Conservation (phyloP, 2,329 filamentous ascomycete genomes). For the Claviceps cyperi region DNA sequence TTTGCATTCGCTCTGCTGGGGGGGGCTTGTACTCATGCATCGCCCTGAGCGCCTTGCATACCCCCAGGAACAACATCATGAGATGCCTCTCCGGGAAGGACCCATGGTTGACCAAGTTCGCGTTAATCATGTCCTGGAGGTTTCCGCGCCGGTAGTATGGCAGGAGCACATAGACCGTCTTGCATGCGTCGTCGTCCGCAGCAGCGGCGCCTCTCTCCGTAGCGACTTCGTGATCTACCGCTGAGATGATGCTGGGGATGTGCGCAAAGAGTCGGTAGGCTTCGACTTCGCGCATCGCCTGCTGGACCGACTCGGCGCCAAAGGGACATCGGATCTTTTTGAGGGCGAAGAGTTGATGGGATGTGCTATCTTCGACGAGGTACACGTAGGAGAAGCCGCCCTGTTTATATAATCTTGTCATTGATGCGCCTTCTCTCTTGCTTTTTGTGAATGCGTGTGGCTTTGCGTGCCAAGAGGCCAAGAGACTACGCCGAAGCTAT, state of each 20-base stretch:
- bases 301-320: conserved; percentile 86
- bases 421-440: too few relatives aligned
- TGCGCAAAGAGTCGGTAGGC: conserved; percentile 83
- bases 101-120: conserved; percentile 90
- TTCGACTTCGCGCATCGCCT: conserved; percentile 92
- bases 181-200: conserved; percentile 46
- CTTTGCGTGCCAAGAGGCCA: too few relatives aligned
- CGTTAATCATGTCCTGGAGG: conserved; percentile 95
- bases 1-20: conserved; percentile 36
- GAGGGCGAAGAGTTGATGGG: conserved; percentile 75
- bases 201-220: conserved; percentile 43
- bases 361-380: conserved; percentile 81
- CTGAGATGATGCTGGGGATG: conserved; percentile 73
- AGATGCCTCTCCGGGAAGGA: conserved; percentile 76
- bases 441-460: too few relatives aligned
- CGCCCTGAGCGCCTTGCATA: conserved; percentile 71
- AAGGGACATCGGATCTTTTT: conserved; percentile 99
- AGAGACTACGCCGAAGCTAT: too few relatives aligned
- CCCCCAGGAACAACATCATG: conserved; percentile 82
- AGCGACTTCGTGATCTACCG: conserved; percentile 68
- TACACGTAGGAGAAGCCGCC: conserved; percentile 99
- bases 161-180: conserved; percentile 92
- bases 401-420: conserved; percentile 14
- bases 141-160: conserved; percentile 94
- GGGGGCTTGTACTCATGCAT: conserved; percentile 72